Evolutionary conservation across 305 asterid species (phyloP).

Genomic region (Euphrasia arctica): DNA sequence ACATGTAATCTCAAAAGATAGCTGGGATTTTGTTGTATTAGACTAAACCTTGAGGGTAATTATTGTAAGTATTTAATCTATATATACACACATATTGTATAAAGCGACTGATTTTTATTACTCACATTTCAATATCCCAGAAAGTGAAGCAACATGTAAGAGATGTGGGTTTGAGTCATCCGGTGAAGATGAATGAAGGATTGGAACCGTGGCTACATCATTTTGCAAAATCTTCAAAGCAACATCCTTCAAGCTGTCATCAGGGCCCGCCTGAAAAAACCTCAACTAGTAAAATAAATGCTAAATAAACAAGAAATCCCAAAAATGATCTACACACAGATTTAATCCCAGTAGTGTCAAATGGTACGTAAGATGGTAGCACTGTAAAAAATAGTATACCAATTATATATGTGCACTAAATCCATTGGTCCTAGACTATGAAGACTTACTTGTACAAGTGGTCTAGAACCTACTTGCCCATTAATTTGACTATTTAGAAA

Average conservation of each 20-base stretch:
- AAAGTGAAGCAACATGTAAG: conserved; percentile 81
- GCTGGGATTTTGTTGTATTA: background rate
- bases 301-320: background rate
- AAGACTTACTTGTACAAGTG: conserved; percentile 67
- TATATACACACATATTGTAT: background rate
- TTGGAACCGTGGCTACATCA: conserved; percentile 75
- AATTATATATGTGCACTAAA: conserved; percentile 1
- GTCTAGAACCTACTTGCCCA: conserved; percentile 56
- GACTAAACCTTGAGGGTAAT: background rate
- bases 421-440: conserved; percentile 3
- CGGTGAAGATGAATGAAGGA: conserved; percentile 60
- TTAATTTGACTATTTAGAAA: conserved; percentile 52
- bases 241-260: conserved; percentile 61
- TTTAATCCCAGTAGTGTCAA: conserved; percentile 15
- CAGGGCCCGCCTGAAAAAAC: conserved; percentile 73
- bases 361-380: background rate
- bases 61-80: background rate
- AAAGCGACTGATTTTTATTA: conserved; percentile 15
- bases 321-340: conserved; percentile 1
- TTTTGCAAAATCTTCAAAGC: conserved; percentile 67
- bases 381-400: background rate
- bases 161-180: conserved; percentile 71
- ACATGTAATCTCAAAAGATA: background rate
- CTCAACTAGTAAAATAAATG: conserved; percentile 26
- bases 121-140: conserved; percentile 75